Conservation (phyloP, 225 moss, liverwort and hornwort genomes). For the Bryum argenteum region DNA sequence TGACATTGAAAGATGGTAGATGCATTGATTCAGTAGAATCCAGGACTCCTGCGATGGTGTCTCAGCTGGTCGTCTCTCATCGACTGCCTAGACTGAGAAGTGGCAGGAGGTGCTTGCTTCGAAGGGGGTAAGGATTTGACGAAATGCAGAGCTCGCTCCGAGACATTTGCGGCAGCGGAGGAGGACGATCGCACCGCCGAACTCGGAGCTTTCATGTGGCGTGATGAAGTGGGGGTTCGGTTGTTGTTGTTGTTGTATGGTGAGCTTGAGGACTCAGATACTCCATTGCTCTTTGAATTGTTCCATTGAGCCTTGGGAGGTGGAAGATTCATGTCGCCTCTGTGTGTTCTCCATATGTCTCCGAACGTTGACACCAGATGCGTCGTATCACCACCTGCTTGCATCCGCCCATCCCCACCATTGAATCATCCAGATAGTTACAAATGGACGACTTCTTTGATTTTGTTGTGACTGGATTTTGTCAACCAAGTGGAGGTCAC, state of each 20-base stretch:
- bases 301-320: not conserved
- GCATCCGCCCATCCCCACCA: slow-evolving; percentile 2
- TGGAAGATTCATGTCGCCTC: not conserved
- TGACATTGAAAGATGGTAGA: too few species aligned
- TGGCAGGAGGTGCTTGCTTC: not conserved
- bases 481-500: too few species aligned
- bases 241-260: not conserved
- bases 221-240: too few species aligned
- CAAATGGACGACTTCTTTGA: too few species aligned
- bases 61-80: not conserved
- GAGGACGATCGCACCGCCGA: slow-evolving; percentile 11
- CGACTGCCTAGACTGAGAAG: not conserved
- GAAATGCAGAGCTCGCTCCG: slow-evolving; percentile 1
- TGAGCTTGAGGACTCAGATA: not conserved
- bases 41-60: not conserved
- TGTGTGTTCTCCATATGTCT: slow-evolving; percentile 29
- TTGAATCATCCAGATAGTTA: too few species aligned
- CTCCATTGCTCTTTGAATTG: not conserved
- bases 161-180: not conserved
- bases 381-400: slow-evolving; percentile 13
- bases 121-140: not conserved
- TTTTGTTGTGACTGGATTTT: too few species aligned
- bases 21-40: not conserved
- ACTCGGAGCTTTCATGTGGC: not conserved
- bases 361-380: slow-evolving; percentile 22